These are phyloP conservation scores for Gliomastix tumulicola DNA, from an alignment of 2,329 filamentous ascomycete species.

Conservation along the genomic window DNA sequence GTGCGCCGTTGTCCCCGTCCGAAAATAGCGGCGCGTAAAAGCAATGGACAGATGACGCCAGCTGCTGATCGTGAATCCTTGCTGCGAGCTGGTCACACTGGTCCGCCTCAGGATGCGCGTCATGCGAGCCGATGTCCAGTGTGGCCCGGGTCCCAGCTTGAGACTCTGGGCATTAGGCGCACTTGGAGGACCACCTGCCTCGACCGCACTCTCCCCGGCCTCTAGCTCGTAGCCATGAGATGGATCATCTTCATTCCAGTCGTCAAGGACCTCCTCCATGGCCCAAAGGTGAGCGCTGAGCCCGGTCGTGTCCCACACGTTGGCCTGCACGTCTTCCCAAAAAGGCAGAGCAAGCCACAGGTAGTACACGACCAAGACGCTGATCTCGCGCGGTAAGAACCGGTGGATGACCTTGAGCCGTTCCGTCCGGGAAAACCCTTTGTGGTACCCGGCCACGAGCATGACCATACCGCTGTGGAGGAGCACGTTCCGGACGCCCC, in stretches of 20 bases:
- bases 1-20: neutral
- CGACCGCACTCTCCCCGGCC: neutral
- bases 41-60: constrained; percentile 1
- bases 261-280: neutral
- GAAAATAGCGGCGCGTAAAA: constrained; percentile 6
- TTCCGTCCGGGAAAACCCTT: neutral
- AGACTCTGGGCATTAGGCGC: neutral
- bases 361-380: neutral
- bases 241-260: neutral
- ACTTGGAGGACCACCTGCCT: neutral
- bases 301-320: neutral
- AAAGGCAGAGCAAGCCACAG: constrained; percentile 1
- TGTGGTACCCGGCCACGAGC: neutral
- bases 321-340: constrained; percentile 1
- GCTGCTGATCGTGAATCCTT: neutral
- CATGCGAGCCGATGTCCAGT: neutral
- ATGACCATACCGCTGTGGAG: neutral
- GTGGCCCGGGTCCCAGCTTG: neutral
- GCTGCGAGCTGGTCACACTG: constrained; percentile 1
- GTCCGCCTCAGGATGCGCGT: neutral
- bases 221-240: neutral
- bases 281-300: neutral
- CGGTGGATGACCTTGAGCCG: neutral
- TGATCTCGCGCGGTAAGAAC: neutral
- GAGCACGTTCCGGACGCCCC: neutral